phyloP scores from a whole-genome alignment of 2,329 filamentous ascomycete species.

The Colletotrichum sp. region DNA sequence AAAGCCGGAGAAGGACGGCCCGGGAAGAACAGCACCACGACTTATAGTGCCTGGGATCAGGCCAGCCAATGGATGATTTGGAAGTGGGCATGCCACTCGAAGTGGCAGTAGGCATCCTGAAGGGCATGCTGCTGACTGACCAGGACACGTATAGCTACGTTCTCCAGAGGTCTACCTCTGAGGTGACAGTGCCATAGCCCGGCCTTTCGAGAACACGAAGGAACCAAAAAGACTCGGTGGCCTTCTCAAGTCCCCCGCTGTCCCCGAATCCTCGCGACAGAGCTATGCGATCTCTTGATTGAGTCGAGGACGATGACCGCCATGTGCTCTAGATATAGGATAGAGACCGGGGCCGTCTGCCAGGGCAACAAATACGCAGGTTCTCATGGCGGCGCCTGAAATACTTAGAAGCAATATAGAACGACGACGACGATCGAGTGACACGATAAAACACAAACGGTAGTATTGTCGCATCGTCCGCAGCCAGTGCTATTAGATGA shows the following conservation, averaged over 20 bases:
- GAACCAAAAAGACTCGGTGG: background rate
- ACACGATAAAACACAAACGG: no score
- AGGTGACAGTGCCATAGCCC: background rate
- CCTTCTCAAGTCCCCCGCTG: background rate
- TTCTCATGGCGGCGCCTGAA: background rate
- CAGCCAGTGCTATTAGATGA: no score
- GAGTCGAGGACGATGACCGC: background rate
- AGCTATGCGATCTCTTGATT: background rate
- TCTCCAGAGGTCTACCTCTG: background rate
- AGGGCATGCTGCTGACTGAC: background rate
- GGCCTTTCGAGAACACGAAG: background rate
- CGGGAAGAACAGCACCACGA: background rate
- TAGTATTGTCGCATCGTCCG: no score
- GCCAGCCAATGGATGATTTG: background rate
- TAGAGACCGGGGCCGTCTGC: background rate
- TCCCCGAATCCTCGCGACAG: background rate
- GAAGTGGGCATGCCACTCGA: no score
- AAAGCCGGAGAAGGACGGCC: background rate
- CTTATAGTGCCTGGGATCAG: background rate
- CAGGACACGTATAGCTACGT: fast-evolving
- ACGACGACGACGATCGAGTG: no score
- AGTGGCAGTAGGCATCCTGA: no score
- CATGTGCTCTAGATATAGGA: background rate
- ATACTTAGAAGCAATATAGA: background rate
- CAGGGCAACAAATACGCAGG: background rate